Percentiles rank a stretch among this genome's conserved stretches.
These are phyloP conservation scores for Pleurotus platypus DNA, from an alignment of 768 basidiomycete genomes.

Conservation along the genomic window DNA sequence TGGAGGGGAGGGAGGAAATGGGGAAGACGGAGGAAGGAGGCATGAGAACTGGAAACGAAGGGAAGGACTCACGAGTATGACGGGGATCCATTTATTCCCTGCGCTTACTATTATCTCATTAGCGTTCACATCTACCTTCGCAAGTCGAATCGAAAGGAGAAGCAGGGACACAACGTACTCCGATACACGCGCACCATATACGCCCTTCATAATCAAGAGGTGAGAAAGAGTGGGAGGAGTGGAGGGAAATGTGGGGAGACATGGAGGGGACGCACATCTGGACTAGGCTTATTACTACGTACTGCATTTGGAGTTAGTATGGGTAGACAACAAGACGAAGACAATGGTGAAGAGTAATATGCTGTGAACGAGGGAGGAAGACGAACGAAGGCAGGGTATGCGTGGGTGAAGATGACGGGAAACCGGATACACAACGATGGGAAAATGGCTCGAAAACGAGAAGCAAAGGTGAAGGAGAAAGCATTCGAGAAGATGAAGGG, in stretches of 20 bases:
- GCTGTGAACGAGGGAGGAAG: not conserved
- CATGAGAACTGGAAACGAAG: not conserved
- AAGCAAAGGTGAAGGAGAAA: too few relatives aligned
- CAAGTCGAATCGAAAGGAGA: not conserved
- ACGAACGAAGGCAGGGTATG: too few relatives aligned
- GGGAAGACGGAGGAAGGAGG: not conserved
- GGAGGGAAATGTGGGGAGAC: not conserved
- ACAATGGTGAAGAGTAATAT: not conserved
- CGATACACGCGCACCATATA: not conserved
- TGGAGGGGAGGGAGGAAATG: not conserved
- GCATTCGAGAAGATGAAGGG: not conserved
- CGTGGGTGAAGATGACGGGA: too few relatives aligned
- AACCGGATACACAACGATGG: too few relatives aligned
- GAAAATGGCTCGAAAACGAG: too few relatives aligned
- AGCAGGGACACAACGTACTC: not conserved
- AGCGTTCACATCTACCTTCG: too few relatives aligned
- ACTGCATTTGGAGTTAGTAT: not conserved
- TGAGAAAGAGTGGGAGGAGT: too few relatives aligned
- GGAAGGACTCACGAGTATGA: not conserved
- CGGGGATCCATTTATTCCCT: not conserved
- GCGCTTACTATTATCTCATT: not conserved
- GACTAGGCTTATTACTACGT: not conserved
- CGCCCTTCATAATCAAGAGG: not conserved
- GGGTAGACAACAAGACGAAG: not conserved
- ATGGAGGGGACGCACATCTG: not conserved